Percentiles rank a stretch among this genome's conserved stretches.
These are phyloP conservation scores for Oryza nivara DNA, from an alignment of 176 grass and related monocot species.

Conservation along the genomic window DNA sequence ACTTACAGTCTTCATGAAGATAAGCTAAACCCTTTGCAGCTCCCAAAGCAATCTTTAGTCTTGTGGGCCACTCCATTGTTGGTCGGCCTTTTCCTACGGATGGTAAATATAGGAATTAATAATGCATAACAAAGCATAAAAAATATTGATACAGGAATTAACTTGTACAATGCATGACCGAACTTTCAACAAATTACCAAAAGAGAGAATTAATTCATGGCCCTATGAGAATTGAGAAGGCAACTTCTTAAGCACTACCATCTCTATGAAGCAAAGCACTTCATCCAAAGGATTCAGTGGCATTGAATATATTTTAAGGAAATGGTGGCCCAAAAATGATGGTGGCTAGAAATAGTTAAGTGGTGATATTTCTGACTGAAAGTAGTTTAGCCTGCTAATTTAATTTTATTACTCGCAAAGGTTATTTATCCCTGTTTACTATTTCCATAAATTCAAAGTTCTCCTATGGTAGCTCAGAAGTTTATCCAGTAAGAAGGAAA, in stretches of 20 bases:
- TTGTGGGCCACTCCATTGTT: slow-evolving; percentile 69
- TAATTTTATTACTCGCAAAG: neutral
- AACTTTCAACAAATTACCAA: neutral
- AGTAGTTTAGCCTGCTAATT: neutral
- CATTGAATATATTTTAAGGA: neutral
- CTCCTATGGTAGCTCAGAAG: neutral
- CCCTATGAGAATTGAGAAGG: neutral
- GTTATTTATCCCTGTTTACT: neutral
- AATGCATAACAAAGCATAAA: neutral
- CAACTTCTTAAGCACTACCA: slow-evolving; percentile 1
- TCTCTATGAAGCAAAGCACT: neutral
- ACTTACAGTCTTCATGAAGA: slow-evolving; percentile 91
- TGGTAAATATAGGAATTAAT: slow-evolving; percentile 26
- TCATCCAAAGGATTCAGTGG: neutral
- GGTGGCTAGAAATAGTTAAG: neutral
- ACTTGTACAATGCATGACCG: slow-evolving; percentile 9
- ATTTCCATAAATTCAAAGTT: neutral
- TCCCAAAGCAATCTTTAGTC: slow-evolving; percentile 82
- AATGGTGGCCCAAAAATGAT: neutral
- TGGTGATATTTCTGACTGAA: neutral
- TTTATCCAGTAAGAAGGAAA: neutral
- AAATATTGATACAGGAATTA: slow-evolving; percentile 14
- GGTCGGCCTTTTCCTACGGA: slow-evolving; percentile 57
- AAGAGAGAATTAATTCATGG: slow-evolving; percentile 11
- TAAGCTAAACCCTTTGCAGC: slow-evolving; percentile 87